Percentiles rank a stretch among this genome's conserved stretches.
phyloP scores from a whole-genome alignment of 1,284 basidiomycete species.

The Papiliotrema laurentii region DNA sequence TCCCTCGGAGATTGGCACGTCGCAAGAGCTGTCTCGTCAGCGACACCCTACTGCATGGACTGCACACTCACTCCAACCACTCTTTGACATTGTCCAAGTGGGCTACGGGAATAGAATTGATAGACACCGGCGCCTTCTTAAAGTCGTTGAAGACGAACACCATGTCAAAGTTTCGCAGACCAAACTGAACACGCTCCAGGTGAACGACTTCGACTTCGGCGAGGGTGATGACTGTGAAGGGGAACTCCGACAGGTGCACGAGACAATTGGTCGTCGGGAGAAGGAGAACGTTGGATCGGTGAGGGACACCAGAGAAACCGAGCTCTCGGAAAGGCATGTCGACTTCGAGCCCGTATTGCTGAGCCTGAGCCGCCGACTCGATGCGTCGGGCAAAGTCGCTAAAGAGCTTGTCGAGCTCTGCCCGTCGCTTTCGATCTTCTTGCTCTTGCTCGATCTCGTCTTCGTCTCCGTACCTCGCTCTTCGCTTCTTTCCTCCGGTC shows the following conservation, averaged over 20 bases:
- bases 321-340: slow-evolving; percentile 97
- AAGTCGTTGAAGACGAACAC: slow-evolving; percentile 97
- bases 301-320: slow-evolving; percentile 95
- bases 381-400: slow-evolving; percentile 91
- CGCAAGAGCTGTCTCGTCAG: slow-evolving; percentile 68
- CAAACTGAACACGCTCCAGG: slow-evolving; percentile 94
- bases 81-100: slow-evolving; percentile 95
- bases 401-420: slow-evolving; percentile 91
- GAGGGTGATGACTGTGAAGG: slow-evolving; percentile 93
- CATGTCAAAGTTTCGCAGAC: slow-evolving; percentile 94
- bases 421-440: slow-evolving; percentile 85
- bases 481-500: slow-evolving; percentile 90
- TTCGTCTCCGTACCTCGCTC: slow-evolving; percentile 95
- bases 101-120: slow-evolving; percentile 88
- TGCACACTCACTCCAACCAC: slow-evolving; percentile 81
- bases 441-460: slow-evolving; percentile 99
- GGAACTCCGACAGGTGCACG: slow-evolving; percentile 90
- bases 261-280: slow-evolving; percentile 97
- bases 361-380: slow-evolving; percentile 66
- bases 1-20: slow-evolving; percentile 92
- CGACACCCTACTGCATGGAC: background rate
- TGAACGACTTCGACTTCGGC: slow-evolving; percentile 95
- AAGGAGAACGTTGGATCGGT: slow-evolving; percentile 87
- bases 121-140: slow-evolving; percentile 81
- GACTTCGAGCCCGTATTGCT: slow-evolving; percentile 77